These are phyloP conservation scores for Acacia concinna DNA, from an alignment of 331 rosid species.

Conservation along the genomic window DNA sequence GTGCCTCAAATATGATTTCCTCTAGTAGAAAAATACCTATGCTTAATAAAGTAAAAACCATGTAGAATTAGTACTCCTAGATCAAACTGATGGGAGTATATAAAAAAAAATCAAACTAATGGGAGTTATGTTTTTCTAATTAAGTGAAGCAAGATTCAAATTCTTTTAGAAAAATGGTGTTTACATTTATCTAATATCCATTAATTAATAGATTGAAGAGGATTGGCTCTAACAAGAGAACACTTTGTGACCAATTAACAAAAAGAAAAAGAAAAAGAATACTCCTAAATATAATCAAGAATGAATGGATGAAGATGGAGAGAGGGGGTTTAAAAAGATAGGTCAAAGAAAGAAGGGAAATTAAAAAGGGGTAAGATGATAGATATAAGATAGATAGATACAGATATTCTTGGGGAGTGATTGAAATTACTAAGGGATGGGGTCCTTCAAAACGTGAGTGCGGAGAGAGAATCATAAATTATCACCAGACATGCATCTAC, in stretches of 20 bases:
- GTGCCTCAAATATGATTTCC: no score
- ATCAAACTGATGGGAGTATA: no score
- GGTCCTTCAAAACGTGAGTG: conserved; percentile 42
- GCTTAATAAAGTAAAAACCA: no score
- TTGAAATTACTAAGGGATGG: conserved; percentile 15
- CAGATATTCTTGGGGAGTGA: conserved; percentile 34
- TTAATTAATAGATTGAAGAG: no score
- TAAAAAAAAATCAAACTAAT: no score
- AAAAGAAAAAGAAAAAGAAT: no score
- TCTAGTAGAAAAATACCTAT: no score
- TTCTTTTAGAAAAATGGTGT: no score
- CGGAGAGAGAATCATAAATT: conserved; percentile 37
- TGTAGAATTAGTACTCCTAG: no score
- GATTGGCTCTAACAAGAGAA: no score
- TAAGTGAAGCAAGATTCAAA: neutral
- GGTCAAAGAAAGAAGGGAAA: neutral
- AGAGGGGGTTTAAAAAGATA: neutral
- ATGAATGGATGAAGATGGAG: neutral
- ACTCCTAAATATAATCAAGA: neutral
- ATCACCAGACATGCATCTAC: neutral
- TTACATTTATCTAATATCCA: no score
- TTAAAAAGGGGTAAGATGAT: neutral
- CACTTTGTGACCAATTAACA: no score
- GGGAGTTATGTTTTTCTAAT: neutral
- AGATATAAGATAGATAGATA: neutral